Percentiles rank a stretch among this genome's conserved stretches.
Conservation (phyloP, 768 basidiomycete genomes). For the Obba rivulosa region DNA sequence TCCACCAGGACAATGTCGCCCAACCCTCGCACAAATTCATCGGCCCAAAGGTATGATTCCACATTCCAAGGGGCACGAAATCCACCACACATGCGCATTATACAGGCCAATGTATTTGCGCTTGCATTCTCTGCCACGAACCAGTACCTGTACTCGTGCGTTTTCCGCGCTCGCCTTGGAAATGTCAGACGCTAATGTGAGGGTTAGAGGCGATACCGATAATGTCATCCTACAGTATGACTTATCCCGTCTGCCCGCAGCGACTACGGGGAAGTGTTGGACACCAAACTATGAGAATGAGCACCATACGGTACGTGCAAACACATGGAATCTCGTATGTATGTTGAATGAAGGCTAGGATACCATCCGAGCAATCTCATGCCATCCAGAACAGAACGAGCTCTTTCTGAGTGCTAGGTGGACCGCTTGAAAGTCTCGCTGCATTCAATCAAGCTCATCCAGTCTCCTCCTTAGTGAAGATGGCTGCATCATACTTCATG, state of each 20-base stretch:
- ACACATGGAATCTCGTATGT: not conserved
- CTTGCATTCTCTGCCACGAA: constrained; percentile 67
- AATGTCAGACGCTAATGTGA: not conserved
- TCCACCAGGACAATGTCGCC: constrained; percentile 25
- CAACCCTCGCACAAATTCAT: constrained; percentile 22
- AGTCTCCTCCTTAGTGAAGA: constrained; percentile 51
- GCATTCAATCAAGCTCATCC: not conserved
- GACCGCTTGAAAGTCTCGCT: constrained; percentile 7
- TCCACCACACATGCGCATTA: not conserved
- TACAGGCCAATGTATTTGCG: constrained; percentile 64
- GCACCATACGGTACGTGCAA: constrained; percentile 18
- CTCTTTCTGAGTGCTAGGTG: constrained; percentile 69
- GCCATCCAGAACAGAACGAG: constrained; percentile 65
- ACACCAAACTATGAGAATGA: constrained; percentile 6
- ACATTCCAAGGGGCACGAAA: not conserved
- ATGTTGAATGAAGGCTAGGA: constrained; percentile 36
- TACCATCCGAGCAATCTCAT: constrained; percentile 57
- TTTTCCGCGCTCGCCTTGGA: constrained; percentile 6
- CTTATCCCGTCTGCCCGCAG: constrained; percentile 7
- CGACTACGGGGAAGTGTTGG: not conserved
- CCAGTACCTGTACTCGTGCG: constrained; percentile 61
- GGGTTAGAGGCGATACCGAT: constrained; percentile 20
- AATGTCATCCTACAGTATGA: constrained; percentile 20
- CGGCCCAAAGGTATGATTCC: constrained; percentile 22
- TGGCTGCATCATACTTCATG: constrained; percentile 60